These are phyloP conservation scores for Saturnispora quitensis DNA, from an alignment of 805 yeast species.

Conservation along the genomic window DNA sequence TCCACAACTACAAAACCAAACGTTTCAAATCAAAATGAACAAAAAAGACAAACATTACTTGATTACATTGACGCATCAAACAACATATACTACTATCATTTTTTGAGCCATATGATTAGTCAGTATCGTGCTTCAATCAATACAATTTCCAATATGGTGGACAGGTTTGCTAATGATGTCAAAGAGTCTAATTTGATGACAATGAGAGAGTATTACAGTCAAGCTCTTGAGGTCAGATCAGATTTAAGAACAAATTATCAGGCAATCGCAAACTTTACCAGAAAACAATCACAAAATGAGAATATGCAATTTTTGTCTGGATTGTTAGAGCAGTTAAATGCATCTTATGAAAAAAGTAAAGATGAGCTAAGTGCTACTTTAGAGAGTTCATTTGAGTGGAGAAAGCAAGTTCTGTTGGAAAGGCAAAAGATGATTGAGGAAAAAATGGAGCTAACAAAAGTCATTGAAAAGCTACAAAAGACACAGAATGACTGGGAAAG, in stretches of 20 bases:
- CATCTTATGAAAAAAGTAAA: slow-evolving; percentile 21
- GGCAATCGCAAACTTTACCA: slow-evolving; percentile 24
- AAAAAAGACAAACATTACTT: slow-evolving; percentile 12
- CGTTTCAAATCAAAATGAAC: slow-evolving; percentile 4
- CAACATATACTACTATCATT: slow-evolving; percentile 24
- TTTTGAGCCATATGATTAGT: slow-evolving; percentile 22
- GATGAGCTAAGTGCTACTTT: slow-evolving; percentile 16
- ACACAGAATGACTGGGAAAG: slow-evolving; percentile 9
- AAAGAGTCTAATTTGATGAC: slow-evolving; percentile 26
- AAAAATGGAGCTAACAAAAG: slow-evolving; percentile 16
- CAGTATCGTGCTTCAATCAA: slow-evolving; percentile 23
- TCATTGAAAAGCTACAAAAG: slow-evolving; percentile 10
- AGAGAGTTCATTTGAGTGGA: slow-evolving; percentile 18
- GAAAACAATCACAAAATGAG: slow-evolving; percentile 25
- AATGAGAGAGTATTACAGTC: slow-evolving; percentile 25
- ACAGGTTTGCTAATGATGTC: slow-evolving; percentile 23
- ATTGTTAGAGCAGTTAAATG: slow-evolving; percentile 21
- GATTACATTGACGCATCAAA: slow-evolving; percentile 25
- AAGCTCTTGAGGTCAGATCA: slow-evolving; percentile 17
- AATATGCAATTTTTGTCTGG: slow-evolving; percentile 22
- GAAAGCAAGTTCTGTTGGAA: slow-evolving; percentile 17
- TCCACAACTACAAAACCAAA: slow-evolving; percentile 7
- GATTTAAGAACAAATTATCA: slow-evolving; percentile 25
- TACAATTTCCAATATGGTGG: slow-evolving; percentile 20
- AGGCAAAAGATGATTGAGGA: slow-evolving; percentile 19